Conservation (phyloP, 2,329 filamentous ascomycete genomes). For the Tolypocladium paradoxum region DNA sequence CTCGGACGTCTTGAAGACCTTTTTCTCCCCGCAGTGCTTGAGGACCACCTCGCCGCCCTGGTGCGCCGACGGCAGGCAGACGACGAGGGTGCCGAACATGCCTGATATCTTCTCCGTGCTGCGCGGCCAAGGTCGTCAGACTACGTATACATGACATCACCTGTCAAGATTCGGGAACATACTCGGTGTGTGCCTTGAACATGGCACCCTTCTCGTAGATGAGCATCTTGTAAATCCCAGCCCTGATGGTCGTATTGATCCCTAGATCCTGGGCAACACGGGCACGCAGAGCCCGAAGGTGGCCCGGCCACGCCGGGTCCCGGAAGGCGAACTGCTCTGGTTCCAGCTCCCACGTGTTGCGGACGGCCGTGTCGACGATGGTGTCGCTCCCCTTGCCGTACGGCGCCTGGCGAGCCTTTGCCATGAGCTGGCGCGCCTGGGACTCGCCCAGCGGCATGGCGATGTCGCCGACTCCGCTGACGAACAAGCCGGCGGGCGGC, state of each 20-base stretch:
- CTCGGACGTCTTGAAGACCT: constrained; percentile 19
- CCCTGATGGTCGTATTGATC: constrained; percentile 16
- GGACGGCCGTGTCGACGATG: constrained; percentile 26
- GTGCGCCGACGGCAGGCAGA: constrained; percentile 36
- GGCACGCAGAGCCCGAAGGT: constrained; percentile 12
- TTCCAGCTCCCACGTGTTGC: constrained; percentile 33
- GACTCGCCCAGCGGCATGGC: constrained; percentile 12
- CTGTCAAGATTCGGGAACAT: not conserved
- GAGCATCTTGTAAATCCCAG: constrained; percentile 34
- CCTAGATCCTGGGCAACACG: constrained; percentile 19
- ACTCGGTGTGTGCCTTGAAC: constrained; percentile 35
- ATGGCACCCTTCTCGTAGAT: constrained; percentile 39
- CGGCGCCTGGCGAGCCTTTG: constrained; percentile 11
- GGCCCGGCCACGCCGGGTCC: constrained; percentile 20
- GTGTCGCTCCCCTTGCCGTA: constrained; percentile 28
- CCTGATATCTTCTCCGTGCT: constrained; percentile 33
- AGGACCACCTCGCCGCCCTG: constrained; percentile 34
- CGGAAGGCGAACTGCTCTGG: constrained; percentile 24
- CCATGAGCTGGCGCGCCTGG: constrained; percentile 14
- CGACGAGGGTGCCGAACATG: constrained; percentile 39
- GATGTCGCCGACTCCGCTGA: constrained; percentile 12
- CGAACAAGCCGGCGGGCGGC: constrained; percentile 5
- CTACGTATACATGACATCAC: not conserved
- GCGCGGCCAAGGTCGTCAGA: not conserved
- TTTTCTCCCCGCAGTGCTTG: constrained; percentile 22